These are phyloP conservation scores for Trypanosoma lewisi DNA, from an alignment of 208 protist genomes.

Conservation along the genomic window DNA sequence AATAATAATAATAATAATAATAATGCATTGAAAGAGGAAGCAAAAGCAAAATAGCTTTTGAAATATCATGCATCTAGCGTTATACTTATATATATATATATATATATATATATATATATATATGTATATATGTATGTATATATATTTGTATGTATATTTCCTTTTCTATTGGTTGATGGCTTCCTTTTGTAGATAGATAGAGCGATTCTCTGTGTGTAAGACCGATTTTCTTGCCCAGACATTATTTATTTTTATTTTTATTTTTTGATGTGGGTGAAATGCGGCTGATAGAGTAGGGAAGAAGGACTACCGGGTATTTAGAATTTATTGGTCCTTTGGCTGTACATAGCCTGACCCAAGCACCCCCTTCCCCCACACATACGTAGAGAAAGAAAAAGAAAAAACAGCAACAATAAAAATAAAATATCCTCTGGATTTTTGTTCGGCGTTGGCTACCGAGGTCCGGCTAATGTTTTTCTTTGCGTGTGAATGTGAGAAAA, in stretches of 20 bases:
- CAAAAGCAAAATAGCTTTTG: too few relatives aligned
- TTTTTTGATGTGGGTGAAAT: slow-evolving; percentile 4
- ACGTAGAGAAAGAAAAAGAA: too few relatives aligned
- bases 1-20: too few relatives aligned
- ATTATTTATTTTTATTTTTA: slow-evolving; percentile 19
- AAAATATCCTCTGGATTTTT: too few relatives aligned
- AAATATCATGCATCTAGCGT: slow-evolving; percentile 8
- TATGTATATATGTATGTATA: slow-evolving; percentile 13
- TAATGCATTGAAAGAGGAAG: too few relatives aligned
- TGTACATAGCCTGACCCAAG: too few relatives aligned
- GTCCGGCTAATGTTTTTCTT: slow-evolving; percentile 5
- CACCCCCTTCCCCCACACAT: too few relatives aligned
- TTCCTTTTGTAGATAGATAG: not conserved
- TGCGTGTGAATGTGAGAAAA: not conserved
- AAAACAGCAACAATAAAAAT: too few relatives aligned
- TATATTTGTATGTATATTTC: not conserved
- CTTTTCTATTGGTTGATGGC: slow-evolving; percentile 10
- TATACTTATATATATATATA: slow-evolving; percentile 21
- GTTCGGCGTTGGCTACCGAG: too few relatives aligned
- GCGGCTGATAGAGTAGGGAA: not conserved
- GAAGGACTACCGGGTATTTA: not conserved
- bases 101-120: slow-evolving; percentile 24
- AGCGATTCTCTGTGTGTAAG: not conserved
- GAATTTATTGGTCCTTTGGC: too few relatives aligned
- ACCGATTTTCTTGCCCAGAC: too few relatives aligned